Evolutionary conservation across 805 yeast species (phyloP).

Genomic region (Metschnikowia corniflorae): DNA sequence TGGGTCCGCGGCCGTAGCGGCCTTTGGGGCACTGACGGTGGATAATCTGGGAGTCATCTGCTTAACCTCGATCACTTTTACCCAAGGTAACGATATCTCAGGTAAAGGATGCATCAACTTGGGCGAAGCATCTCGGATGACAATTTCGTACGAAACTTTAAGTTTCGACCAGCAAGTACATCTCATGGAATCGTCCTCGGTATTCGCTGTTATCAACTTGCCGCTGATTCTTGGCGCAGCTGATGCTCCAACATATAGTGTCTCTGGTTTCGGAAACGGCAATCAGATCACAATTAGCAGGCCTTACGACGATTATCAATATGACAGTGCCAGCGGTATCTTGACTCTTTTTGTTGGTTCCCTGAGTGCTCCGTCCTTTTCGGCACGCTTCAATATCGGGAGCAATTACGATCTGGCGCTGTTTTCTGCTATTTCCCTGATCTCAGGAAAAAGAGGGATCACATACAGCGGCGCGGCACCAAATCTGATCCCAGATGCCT

Average conservation of each 20-base stretch:
- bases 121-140: not conserved
- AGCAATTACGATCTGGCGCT: not conserved
- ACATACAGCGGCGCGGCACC: slow-evolving; percentile 6
- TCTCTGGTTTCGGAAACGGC: not conserved
- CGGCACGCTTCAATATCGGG: not conserved
- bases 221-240: not conserved
- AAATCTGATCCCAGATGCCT: slow-evolving; percentile 1
- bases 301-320: not conserved
- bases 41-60: slow-evolving; percentile 19
- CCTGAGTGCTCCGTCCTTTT: not conserved
- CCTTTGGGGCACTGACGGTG: slow-evolving; percentile 9
- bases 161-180: not conserved
- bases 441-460: slow-evolving; percentile 1
- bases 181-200: not conserved
- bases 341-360: not conserved
- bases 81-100: slow-evolving; percentile 19
- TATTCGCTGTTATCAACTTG: not conserved
- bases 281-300: not conserved
- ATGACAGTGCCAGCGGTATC: not conserved
- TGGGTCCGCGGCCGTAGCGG: not conserved
- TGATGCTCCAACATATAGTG: slow-evolving; percentile 1
- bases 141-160: not conserved
- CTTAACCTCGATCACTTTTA: slow-evolving; percentile 17
- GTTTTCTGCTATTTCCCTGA: not conserved
- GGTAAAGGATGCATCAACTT: slow-evolving; percentile 24